These are phyloP conservation scores for Glomus cerebriforme DNA, from an alignment of 192 early-diverging fungal genomes.

Conservation along the genomic window DNA sequence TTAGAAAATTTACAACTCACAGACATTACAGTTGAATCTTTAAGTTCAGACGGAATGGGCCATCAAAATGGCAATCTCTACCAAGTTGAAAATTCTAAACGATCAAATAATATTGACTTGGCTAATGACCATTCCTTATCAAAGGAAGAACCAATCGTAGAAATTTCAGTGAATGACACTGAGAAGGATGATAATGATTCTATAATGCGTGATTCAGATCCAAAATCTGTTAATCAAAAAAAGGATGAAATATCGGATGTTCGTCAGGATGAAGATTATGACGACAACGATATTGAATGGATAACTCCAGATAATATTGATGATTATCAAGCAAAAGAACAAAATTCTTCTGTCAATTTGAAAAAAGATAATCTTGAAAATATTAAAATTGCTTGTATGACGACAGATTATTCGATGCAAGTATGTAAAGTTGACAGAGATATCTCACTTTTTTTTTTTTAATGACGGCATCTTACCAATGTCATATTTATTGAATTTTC, in stretches of 20 bases:
- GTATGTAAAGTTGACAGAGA: background rate
- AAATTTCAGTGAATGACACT: background rate
- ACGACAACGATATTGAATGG: slow-evolving; percentile 25
- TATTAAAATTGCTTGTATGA: slow-evolving; percentile 29
- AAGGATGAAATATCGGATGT: background rate
- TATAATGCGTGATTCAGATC: background rate
- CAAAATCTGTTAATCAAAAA: background rate
- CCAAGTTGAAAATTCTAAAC: too few species aligned
- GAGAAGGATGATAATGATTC: background rate
- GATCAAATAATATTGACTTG: background rate
- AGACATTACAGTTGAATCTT: background rate
- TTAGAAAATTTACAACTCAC: background rate
- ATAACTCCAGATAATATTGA: slow-evolving; percentile 32
- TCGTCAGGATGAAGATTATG: background rate
- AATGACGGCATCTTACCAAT: background rate
- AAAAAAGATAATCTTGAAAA: slow-evolving; percentile 12
- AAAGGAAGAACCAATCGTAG: background rate
- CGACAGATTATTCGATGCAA: slow-evolving; percentile 28
- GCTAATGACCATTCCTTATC: background rate
- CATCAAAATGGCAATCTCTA: too few species aligned
- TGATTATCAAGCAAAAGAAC: slow-evolving; percentile 20
- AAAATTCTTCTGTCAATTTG: background rate
- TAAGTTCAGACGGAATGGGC: background rate
- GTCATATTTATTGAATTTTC: background rate
- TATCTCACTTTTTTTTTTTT: background rate